phyloP scores from a whole-genome alignment of 305 asterid species.

The Fraxinus dipetala region DNA sequence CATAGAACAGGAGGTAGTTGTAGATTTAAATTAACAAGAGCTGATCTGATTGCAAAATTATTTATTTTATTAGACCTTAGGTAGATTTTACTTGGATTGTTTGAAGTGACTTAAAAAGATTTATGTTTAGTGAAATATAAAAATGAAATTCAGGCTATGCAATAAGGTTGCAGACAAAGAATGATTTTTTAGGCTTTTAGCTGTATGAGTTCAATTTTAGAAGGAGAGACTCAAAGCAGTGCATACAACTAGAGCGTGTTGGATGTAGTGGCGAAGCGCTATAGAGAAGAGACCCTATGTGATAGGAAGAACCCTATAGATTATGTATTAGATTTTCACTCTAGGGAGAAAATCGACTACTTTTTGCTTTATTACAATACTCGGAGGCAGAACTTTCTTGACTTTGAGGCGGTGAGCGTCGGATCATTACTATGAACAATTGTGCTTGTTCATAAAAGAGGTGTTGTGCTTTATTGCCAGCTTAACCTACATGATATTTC shows the following conservation, averaged over 20 bases:
- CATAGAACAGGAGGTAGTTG: background rate
- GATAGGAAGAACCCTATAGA: background rate
- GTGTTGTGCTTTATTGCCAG: background rate
- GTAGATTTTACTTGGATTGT: background rate
- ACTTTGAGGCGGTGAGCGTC: background rate
- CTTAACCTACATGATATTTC: background rate
- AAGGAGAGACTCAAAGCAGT: background rate
- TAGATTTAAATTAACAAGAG: background rate
- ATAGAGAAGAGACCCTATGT: background rate
- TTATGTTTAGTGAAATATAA: background rate
- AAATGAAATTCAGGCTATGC: background rate
- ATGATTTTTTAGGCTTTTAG: background rate
- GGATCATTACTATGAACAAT: background rate
- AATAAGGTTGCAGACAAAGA: background rate
- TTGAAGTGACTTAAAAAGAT: background rate
- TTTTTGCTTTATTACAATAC: background rate
- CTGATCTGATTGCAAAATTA: background rate
- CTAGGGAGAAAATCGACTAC: background rate
- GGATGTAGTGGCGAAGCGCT: background rate
- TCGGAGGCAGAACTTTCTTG: slow-evolving; percentile 17
- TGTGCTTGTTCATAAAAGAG: background rate
- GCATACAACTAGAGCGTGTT: background rate
- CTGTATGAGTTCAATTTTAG: background rate
- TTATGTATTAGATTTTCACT: background rate
- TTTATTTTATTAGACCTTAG: background rate